Percentiles rank a stretch among this genome's conserved stretches.
Conservation (phyloP, 371 early-diverging fungal genomes). For the Entomophthora muscae region DNA sequence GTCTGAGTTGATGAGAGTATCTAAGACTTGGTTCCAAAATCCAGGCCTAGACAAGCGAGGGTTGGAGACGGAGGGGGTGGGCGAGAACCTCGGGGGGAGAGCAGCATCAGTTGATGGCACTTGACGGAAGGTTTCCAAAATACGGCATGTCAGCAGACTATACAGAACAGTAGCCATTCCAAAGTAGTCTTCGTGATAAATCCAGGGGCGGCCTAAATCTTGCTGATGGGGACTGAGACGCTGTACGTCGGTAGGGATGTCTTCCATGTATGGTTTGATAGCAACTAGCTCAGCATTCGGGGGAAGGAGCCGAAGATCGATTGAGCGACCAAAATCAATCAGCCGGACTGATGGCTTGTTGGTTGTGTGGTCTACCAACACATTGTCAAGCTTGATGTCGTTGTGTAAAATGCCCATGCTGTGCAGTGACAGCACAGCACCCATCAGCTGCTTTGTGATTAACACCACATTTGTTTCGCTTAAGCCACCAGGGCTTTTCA, state of each 20-base stretch:
- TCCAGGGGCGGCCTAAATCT: background rate
- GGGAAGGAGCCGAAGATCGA: background rate
- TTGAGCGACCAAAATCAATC: background rate
- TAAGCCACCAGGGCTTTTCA: background rate
- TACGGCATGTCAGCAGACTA: background rate
- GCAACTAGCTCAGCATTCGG: background rate
- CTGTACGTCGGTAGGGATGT: background rate
- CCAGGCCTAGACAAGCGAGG: background rate
- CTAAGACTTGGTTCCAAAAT: background rate
- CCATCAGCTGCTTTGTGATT: background rate
- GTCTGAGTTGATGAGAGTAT: background rate
- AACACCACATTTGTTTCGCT: background rate
- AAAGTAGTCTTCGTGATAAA: constrained; percentile 3
- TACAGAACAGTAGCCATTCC: background rate
- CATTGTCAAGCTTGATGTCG: background rate
- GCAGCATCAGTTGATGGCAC: background rate
- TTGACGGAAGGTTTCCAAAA: background rate
- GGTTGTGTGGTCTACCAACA: background rate
- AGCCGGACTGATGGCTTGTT: background rate
- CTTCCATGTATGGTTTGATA: background rate
- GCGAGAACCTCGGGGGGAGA: background rate
- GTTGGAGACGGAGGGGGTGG: background rate
- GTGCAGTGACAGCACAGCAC: background rate
- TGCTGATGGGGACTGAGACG: background rate
- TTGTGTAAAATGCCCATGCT: background rate